Percentiles rank a stretch among this genome's conserved stretches.
Evolutionary conservation across 257 asterid species (phyloP).

Genomic region (Solanum chiquidenum): DNA sequence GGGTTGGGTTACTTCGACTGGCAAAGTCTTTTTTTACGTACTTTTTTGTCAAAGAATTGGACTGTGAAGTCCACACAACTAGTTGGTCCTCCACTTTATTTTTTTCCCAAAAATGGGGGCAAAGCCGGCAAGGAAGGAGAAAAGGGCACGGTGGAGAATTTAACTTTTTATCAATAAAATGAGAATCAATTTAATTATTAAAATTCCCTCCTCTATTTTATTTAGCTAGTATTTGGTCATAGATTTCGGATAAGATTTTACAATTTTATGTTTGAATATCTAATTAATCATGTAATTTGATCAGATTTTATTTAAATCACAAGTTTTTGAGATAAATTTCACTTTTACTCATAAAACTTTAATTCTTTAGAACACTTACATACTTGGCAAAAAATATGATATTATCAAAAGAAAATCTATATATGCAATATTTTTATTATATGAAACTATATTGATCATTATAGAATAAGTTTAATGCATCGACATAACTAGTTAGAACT

Average conservation of each 20-base stretch:
- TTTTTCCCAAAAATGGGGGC: background rate
- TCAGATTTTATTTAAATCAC: no score
- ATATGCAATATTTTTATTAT: background rate
- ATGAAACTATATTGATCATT: background rate
- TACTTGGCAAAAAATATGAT: no score
- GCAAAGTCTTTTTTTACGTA: background rate
- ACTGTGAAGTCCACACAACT: background rate
- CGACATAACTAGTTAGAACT: background rate
- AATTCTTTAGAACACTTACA: no score
- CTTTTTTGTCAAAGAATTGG: background rate
- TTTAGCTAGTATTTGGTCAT: background rate
- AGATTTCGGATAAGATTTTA: background rate
- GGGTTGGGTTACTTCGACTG: background rate
- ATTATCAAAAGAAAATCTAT: background rate
- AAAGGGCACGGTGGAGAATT: no score
- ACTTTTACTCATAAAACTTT: background rate
- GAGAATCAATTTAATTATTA: background rate
- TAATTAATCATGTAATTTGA: no score
- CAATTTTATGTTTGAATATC: background rate
- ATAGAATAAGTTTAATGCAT: background rate
- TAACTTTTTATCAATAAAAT: no score
- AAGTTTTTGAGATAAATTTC: background rate
- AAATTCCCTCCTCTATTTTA: rapidly evolving
- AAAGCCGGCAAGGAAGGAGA: background rate
- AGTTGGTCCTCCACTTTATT: background rate